phyloP scores from a whole-genome alignment of 164 flowering plant genomes.

The Magnolia officinalis region DNA sequence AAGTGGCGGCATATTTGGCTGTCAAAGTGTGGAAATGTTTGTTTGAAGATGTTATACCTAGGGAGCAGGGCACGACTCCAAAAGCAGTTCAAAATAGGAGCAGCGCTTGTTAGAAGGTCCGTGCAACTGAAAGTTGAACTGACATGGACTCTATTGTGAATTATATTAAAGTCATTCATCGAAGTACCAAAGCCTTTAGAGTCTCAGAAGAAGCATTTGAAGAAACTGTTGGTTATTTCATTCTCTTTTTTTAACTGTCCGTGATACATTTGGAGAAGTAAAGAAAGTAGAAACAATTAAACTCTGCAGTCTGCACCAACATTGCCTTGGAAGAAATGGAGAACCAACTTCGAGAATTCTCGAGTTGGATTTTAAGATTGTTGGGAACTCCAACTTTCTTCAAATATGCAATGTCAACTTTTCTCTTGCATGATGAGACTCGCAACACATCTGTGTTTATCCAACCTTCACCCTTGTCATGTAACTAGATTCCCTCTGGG shows the following conservation, averaged over 20 bases:
- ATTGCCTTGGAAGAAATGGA: neutral
- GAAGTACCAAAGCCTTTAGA: too few species aligned
- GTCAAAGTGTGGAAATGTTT: neutral
- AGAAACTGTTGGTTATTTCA: neutral
- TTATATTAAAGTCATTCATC: too few species aligned
- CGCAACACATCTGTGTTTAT: neutral
- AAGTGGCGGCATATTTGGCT: neutral
- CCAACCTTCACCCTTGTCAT: neutral
- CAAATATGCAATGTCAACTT: neutral
- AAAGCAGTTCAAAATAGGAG: too few species aligned
- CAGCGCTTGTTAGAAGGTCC: neutral
- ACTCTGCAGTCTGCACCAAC: too few species aligned
- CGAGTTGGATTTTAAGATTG: neutral
- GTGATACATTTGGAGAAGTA: neutral
- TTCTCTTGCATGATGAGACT: neutral
- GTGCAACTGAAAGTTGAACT: too few species aligned
- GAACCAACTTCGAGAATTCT: neutral
- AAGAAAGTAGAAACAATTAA: too few species aligned
- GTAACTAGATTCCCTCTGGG: too few species aligned
- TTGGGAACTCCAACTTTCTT: neutral
- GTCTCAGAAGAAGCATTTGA: neutral
- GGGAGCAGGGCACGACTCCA: neutral
- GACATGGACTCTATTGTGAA: too few species aligned
- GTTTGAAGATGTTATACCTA: neutral
- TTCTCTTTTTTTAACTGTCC: neutral